phyloP scores from a whole-genome alignment of 2,329 filamentous ascomycete species.

The Claviceps citrina region DNA sequence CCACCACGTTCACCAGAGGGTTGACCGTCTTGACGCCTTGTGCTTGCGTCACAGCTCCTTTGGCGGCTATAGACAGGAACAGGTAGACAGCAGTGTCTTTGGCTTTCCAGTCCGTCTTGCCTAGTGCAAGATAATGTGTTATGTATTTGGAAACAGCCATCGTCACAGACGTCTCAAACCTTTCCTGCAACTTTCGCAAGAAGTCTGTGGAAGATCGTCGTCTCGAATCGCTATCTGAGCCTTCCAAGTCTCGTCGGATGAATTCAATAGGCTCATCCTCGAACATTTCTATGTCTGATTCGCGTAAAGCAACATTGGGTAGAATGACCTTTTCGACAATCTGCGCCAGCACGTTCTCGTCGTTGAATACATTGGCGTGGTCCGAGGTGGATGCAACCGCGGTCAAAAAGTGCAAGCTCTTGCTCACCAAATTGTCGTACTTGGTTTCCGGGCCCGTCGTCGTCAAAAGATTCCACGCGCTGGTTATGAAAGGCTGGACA shows the following conservation, averaged over 20 bases:
- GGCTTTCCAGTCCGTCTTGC: constrained; percentile 78
- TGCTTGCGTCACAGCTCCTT: constrained; percentile 70
- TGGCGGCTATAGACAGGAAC: constrained; percentile 85
- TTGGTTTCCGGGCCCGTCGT: constrained; percentile 76
- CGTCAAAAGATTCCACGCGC: constrained; percentile 82
- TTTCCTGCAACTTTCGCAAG: constrained; percentile 71
- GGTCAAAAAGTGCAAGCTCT: constrained; percentile 84
- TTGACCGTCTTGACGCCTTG: constrained; percentile 89
- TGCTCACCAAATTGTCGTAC: constrained; percentile 88
- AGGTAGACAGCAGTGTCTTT: constrained; percentile 98
- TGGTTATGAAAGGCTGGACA: constrained; percentile 71
- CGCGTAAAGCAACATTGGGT: constrained; percentile 79
- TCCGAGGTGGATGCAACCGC: constrained; percentile 64
- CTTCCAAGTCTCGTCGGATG: constrained; percentile 85
- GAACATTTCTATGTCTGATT: constrained; percentile 89
- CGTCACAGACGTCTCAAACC: constrained; percentile 75
- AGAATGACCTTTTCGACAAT: constrained; percentile 93
- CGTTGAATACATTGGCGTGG: constrained; percentile 76
- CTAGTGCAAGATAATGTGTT: constrained; percentile 67
- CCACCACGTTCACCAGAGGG: constrained; percentile 69
- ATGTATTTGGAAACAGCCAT: constrained; percentile 78
- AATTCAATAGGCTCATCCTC: constrained; percentile 99
- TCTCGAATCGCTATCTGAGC: constrained; percentile 87
- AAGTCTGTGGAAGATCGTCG: constrained; percentile 90
- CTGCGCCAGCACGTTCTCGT: constrained; percentile 60